Percentiles rank a stretch among this genome's conserved stretches.
phyloP scores from a whole-genome alignment of 2,329 filamentous ascomycete genomes.

The Talaromyces rugulosus region DNA sequence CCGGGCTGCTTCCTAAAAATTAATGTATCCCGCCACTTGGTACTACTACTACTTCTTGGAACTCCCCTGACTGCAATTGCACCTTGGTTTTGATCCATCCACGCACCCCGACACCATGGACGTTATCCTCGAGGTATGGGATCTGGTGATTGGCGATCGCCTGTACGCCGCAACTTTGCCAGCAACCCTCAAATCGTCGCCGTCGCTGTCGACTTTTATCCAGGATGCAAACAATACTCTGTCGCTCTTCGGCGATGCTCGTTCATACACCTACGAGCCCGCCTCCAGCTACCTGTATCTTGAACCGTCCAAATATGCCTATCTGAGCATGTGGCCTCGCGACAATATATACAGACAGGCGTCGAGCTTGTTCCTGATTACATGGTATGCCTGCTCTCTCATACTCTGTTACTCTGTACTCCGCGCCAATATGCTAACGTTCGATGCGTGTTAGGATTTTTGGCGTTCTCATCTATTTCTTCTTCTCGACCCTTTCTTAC shows the following conservation, averaged over 20 bases:
- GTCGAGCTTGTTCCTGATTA: slow-evolving; percentile 74
- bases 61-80: background rate
- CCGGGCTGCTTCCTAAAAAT: background rate
- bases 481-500: slow-evolving; percentile 79
- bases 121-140: slow-evolving; percentile 79
- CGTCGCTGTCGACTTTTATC: slow-evolving; percentile 47
- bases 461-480: slow-evolving; percentile 77
- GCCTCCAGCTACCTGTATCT: slow-evolving; percentile 66
- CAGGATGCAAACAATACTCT: slow-evolving; percentile 54
- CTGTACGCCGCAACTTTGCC: slow-evolving; percentile 72
- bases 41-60: background rate
- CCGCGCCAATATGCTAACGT: background rate
- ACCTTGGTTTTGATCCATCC: background rate
- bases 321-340: slow-evolving; percentile 70
- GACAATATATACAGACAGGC: slow-evolving; percentile 74
- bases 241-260: slow-evolving; percentile 50
- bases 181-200: slow-evolving; percentile 50
- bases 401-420: background rate
- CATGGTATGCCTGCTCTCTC: slow-evolving; percentile 58
- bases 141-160: slow-evolving; percentile 77
- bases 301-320: slow-evolving; percentile 70
- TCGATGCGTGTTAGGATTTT: slow-evolving; percentile 62
- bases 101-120: slow-evolving; percentile 65
- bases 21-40: background rate
- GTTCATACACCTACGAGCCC: slow-evolving; percentile 58